Base-by-base conservation (phyloP, 2,329 filamentous ascomycete species). In the Xylaria sp. region DNA sequence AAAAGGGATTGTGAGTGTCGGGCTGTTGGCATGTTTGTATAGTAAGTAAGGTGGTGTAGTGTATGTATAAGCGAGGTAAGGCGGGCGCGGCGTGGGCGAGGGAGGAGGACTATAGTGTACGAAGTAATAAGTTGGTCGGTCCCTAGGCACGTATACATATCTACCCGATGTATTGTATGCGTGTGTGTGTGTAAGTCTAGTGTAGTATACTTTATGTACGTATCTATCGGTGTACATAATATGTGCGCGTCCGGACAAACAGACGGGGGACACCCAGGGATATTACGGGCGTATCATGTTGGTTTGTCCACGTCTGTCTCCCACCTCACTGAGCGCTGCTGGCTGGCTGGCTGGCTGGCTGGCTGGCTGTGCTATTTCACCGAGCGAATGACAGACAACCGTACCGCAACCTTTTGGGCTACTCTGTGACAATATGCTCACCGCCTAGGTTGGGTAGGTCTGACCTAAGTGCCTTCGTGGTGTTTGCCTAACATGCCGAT, bases 231-330 rank as follows among this genome's bases (percentile, higher is more conserved):
- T 51, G 65, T 64, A 67, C 59, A 51, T 56, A 52, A n/a, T 34
- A 58, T 59, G 65, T 52, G 59, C 28, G 65, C 37, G 58, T 66
- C 64, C 58, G 51, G 58, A 62, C 46, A 31, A 10, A 25, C 41
- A 62, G 44, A 48, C 39, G 58, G 52, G 51, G 41, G 58, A 39
- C 13, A 34, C 20, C 37, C 52, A 48, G 37, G 37, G 18, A 48
- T 60, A 52, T 15, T 31, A 67, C 54, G 55, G 61, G 46, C 65
- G 68, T 70, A 70, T 62, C 58, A 62, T 57, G 51, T 50, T 34
- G 8, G 31, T 44, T 31, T 37, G 51, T 34, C n/a, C 58, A 54
- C 52, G 28, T 66, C 48, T 52, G 28, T 66, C 48, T 52, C 44
- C 61, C 25, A 44, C 51, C 54, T 20, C 55, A n/a, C 50, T 57